A percentile compares a stretch with the other conserved stretches of the same genome.
Evolutionary conservation across 768 basidiomycete species (phyloP).

Genomic region (Tulasnella sp.): DNA sequence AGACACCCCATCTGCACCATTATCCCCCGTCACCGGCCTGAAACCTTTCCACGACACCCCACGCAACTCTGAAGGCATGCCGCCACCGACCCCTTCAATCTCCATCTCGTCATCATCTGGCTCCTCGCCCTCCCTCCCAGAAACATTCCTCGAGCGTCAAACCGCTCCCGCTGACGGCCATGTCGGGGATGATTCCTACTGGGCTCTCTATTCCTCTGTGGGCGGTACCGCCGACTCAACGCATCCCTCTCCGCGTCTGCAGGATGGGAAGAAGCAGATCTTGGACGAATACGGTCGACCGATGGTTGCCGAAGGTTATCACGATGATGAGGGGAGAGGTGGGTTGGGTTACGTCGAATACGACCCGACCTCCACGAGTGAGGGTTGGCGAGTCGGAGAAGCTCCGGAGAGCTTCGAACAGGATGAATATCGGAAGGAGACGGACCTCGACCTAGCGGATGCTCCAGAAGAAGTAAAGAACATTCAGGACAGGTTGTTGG

Average conservation of each 20-base stretch:
- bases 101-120: neutral
- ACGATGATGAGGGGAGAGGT: neutral
- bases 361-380: neutral
- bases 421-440: constrained; percentile 6
- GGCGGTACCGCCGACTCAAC: constrained; percentile 20
- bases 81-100: neutral
- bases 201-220: constrained; percentile 14
- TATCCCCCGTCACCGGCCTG: too few relatives aligned
- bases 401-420: constrained; percentile 3
- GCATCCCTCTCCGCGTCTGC: constrained; percentile 13
- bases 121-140: neutral
- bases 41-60: too few relatives aligned
- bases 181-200: constrained; percentile 14
- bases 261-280: constrained; percentile 3
- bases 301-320: neutral
- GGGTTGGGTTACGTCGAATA: neutral
- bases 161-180: neutral
- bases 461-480: neutral
- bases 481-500: neutral
- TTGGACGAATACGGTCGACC: constrained; percentile 5
- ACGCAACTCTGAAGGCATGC: too few relatives aligned
- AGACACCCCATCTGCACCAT: too few relatives aligned
- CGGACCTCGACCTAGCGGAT: constrained; percentile 3
- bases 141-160: neutral
- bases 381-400: neutral